Percentiles rank a stretch among this genome's conserved stretches.
Conservation (phyloP, 768 basidiomycete genomes). For the Rhodotorula taiwanensis region DNA sequence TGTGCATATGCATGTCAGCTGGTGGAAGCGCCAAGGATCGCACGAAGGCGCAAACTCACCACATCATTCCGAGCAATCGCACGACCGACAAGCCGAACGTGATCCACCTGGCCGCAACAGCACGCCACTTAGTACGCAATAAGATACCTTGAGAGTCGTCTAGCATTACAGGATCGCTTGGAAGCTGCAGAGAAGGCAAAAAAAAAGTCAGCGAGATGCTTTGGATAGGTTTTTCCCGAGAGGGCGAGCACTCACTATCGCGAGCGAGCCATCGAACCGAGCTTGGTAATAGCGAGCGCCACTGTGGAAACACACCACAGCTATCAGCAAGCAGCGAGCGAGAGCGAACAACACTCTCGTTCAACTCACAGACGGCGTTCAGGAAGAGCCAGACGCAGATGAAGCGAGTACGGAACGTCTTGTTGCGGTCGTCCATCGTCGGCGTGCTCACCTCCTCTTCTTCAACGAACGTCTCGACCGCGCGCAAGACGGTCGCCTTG, state of each 20-base stretch:
- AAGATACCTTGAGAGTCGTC: too few relatives aligned
- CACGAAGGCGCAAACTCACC: neutral
- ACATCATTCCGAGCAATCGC: slow-evolving; percentile 3
- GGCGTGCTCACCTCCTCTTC: slow-evolving; percentile 69
- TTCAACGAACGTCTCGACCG: slow-evolving; percentile 64
- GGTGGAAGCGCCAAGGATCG: too few relatives aligned
- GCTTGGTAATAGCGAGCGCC: slow-evolving; percentile 24
- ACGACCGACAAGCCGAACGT: slow-evolving; percentile 18
- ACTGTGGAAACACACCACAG: neutral
- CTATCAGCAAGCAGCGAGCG: neutral
- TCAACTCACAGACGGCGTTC: slow-evolving; percentile 51
- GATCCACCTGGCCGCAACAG: slow-evolving; percentile 10
- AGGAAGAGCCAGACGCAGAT: slow-evolving; percentile 73
- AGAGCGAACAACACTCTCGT: neutral
- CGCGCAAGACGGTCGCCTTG: slow-evolving; percentile 79
- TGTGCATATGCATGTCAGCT: too few relatives aligned
- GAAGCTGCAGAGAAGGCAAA: slow-evolving; percentile 4
- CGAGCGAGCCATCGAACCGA: slow-evolving; percentile 8
- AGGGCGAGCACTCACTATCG: slow-evolving; percentile 12
- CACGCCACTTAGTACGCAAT: too few relatives aligned
- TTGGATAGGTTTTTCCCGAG: too few relatives aligned
- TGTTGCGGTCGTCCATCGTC: slow-evolving; percentile 79
- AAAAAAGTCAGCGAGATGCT: neutral
- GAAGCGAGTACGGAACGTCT: slow-evolving; percentile 83
- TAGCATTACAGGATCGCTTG: slow-evolving; percentile 15